phyloP scores from a whole-genome alignment of 306 rosid species.

The Malus orientalis region DNA sequence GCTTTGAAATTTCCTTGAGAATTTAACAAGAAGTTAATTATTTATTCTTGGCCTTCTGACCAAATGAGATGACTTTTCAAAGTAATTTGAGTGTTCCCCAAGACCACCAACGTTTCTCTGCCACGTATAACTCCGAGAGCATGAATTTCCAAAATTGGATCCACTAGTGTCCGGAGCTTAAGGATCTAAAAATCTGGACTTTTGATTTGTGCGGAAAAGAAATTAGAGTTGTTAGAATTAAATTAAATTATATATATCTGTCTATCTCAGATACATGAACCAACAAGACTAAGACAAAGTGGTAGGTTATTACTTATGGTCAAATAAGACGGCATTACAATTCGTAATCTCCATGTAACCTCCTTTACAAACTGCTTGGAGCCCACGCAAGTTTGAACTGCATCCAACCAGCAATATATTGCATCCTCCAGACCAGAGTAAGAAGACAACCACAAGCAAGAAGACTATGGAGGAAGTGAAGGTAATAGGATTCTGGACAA shows the following conservation, averaged over 20 bases:
- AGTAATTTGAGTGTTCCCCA: not conserved
- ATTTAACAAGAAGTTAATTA: not conserved
- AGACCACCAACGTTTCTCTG: too few species aligned
- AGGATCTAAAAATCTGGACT: too few species aligned
- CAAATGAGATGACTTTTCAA: not conserved
- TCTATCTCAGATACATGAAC: too few species aligned
- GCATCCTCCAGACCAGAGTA: not conserved
- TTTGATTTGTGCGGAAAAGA: too few species aligned
- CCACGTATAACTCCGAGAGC: too few species aligned
- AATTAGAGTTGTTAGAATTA: too few species aligned
- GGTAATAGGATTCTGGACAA: slow-evolving; percentile 1
- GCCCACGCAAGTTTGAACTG: not conserved
- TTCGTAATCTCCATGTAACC: not conserved
- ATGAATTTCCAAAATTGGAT: too few species aligned
- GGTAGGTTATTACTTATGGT: not conserved
- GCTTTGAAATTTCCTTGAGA: not conserved
- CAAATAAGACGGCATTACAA: not conserved
- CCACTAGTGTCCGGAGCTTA: too few species aligned
- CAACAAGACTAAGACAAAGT: not conserved
- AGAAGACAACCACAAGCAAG: not conserved
- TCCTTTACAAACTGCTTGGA: not conserved
- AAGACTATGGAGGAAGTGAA: slow-evolving; percentile 6
- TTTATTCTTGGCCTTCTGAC: not conserved
- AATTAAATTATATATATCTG: too few species aligned
- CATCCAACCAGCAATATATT: not conserved